Base-by-base conservation (phyloP, 2,329 filamentous ascomycete genomes). In the Calonectria pteridis region DNA sequence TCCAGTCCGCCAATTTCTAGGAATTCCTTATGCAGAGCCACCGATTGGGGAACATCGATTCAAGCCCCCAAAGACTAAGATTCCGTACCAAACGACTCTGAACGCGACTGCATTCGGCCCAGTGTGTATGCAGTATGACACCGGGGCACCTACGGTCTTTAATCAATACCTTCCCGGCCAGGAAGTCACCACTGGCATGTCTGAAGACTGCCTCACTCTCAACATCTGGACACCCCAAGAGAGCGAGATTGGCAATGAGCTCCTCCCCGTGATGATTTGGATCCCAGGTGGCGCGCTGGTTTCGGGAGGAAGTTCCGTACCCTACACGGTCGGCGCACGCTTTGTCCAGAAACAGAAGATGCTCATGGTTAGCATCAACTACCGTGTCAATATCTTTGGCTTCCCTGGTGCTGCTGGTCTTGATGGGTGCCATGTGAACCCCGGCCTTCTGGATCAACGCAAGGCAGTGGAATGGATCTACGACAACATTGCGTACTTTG, bases 361-460 rank as follows among this genome's bases (percentile, higher is more conserved):
- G 31, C 23, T 71, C 35, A 58, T 66, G 59, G 51, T 71, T 26
- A 66, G 29, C 31, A 58, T 66, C 43, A 71, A 66, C 31, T 71
- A 71, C 50, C 69, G 69, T 16, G 62, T 71, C 33, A 71, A 71
- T 29, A 66, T 71, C n/a, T 71, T 71, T 66, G 69, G 69, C 33
- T 71, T 71, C 28, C 69, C 62, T 13, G 59, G 59, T 11, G 69
- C 62, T 10, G 69, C 69, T 16, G 69, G 59, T 4, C 50, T 71
- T 14, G 69, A 71, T 26, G 69, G 69, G 14, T 50, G 50, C 6
- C 59, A 71, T 28, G 31, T 66, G 46, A 71, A 66, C 23, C 69
- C 62, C 31, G 69, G 69, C 14, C 37, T 58, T 13, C 33, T 71
- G 10, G 69, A 71, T 46, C 50, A 71, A 35, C 69, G 69, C 23